phyloP scores from a whole-genome alignment of 2,329 filamentous ascomycete genomes.

The Phialophora macrospora region DNA sequence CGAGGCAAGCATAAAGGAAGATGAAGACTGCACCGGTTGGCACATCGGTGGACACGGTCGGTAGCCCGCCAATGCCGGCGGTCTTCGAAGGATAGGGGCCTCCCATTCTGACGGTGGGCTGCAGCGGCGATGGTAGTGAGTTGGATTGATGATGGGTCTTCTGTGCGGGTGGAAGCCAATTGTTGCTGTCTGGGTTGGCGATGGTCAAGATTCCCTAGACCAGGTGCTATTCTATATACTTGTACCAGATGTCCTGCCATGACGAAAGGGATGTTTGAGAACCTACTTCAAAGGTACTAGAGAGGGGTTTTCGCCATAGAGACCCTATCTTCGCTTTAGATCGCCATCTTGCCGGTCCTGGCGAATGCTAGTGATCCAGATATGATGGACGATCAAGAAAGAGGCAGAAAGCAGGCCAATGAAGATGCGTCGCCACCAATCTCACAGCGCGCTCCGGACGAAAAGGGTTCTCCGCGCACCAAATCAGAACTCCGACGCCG shows the following conservation, averaged over 20 bases:
- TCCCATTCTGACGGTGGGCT: background rate
- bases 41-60: conserved; percentile 49
- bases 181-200: background rate
- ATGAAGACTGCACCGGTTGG: conserved; percentile 69
- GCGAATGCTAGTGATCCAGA: background rate
- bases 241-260: background rate
- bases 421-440: background rate
- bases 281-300: background rate
- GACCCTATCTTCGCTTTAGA: background rate
- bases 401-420: background rate
- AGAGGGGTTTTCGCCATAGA: background rate
- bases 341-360: background rate
- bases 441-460: background rate
- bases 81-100: conserved; percentile 42
- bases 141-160: background rate
- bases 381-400: background rate
- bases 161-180: background rate
- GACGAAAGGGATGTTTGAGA: background rate
- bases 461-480: background rate
- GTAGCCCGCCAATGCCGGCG: conserved; percentile 52
- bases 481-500: background rate
- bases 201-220: background rate
- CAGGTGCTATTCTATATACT: conserved; percentile 7
- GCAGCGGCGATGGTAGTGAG: background rate
- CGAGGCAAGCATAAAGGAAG: conserved; percentile 51